Conservation (phyloP, 2,329 filamentous ascomycete species). For the Colletotrichum sp. region DNA sequence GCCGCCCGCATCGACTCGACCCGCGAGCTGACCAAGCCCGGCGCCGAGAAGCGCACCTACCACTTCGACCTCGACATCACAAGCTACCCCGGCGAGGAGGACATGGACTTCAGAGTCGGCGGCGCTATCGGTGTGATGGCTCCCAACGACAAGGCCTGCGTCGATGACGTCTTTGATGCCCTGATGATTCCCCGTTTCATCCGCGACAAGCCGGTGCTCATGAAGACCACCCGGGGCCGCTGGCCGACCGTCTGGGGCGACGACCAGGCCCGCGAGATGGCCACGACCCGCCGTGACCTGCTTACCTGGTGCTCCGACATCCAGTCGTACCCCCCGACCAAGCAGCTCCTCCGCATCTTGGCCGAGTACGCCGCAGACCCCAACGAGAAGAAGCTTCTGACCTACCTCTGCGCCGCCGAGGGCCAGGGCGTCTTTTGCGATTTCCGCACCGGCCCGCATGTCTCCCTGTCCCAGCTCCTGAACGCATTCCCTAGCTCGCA, state of each 20-base stretch:
- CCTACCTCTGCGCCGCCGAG: slow-evolving; percentile 86
- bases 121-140: slow-evolving; percentile 94
- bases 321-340: slow-evolving; percentile 90
- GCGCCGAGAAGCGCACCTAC: slow-evolving; percentile 95
- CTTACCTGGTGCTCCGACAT: slow-evolving; percentile 95
- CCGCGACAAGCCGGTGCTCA: slow-evolving; percentile 80
- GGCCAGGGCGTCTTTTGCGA: slow-evolving; percentile 94
- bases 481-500: slow-evolving; percentile 91
- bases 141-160: slow-evolving; percentile 77
- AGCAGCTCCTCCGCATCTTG: slow-evolving; percentile 82
- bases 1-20: slow-evolving; percentile 86
- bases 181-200: slow-evolving; percentile 82
- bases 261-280: slow-evolving; percentile 81
- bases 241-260: slow-evolving; percentile 99
- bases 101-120: slow-evolving; percentile 93
- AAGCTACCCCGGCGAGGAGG: slow-evolving; percentile 85
- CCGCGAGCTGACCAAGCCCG: slow-evolving; percentile 84
- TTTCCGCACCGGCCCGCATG: slow-evolving; percentile 85
- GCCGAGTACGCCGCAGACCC: slow-evolving; percentile 82
- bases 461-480: slow-evolving; percentile 85
- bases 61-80: slow-evolving; percentile 98
- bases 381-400: slow-evolving; percentile 87
- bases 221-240: slow-evolving; percentile 80
- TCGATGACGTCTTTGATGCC: slow-evolving; percentile 84
- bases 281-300: slow-evolving; percentile 90